phyloP scores from a whole-genome alignment of 73 alveolate genomes.

The Urostyla sp. region DNA sequence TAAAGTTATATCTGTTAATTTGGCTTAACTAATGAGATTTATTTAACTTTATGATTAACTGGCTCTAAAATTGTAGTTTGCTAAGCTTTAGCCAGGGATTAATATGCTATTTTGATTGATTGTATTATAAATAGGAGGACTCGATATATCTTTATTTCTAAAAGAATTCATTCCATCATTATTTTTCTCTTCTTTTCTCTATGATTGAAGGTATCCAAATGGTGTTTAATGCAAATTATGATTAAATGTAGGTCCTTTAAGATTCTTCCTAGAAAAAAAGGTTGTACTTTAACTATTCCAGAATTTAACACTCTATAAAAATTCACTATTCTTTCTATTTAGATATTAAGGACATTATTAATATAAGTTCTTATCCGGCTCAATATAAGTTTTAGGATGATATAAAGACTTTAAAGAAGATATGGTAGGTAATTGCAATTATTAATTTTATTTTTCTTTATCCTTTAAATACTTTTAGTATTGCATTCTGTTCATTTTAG shows the following conservation, averaged over 20 bases:
- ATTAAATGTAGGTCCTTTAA: slow-evolving; percentile 7
- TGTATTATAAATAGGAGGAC: too few species aligned
- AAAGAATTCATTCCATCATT: too few species aligned
- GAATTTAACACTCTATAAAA: background rate
- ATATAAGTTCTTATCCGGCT: background rate
- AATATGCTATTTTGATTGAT: too few species aligned
- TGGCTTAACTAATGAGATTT: too few species aligned
- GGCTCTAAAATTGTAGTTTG: too few species aligned
- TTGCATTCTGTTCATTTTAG: slow-evolving; percentile 10
- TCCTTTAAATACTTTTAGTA: slow-evolving; percentile 11
- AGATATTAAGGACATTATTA: background rate
- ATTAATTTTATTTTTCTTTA: background rate
- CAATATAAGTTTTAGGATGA: background rate
- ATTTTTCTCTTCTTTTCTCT: too few species aligned
- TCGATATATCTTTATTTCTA: too few species aligned
- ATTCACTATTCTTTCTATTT: background rate
- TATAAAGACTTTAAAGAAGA: slow-evolving; percentile 11
- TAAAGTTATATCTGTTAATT: too few species aligned
- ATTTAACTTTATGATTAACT: too few species aligned
- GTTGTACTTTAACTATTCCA: slow-evolving; percentile 21
- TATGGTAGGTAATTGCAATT: slow-evolving; percentile 9
- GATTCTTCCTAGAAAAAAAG: slow-evolving; percentile 21
- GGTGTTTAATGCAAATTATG: slow-evolving; percentile 9
- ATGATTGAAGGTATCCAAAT: slow-evolving; percentile 22
- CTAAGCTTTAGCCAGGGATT: too few species aligned